Evolutionary conservation across 495 filamentous ascomycete species (phyloP), one percentile per base, ranked within the genome.

Genomic region (Daldinia loculata): DNA sequence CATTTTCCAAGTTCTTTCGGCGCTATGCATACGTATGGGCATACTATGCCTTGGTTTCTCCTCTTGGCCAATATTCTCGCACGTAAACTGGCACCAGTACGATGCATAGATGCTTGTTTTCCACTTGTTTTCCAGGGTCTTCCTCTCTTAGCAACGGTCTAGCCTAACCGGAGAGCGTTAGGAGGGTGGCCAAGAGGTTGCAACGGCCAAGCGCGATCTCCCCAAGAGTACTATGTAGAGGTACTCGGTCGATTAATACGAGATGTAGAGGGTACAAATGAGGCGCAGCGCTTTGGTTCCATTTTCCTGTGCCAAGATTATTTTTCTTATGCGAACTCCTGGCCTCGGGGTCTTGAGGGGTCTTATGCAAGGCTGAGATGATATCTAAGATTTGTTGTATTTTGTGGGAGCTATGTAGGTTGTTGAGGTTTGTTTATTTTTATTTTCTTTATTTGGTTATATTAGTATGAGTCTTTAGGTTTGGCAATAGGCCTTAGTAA

Each of bases 241-340:
- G 69, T 71, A 71, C 69, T 55, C 45, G 59, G 53, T 3, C 29
- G 48, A 29, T 56, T 48, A 63, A 72, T 72, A 72, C 69, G 69
- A 72, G 69, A 72, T 55, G 69, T 64, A 69, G 61, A 69, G 45
- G 38, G 61, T 63, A 63, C 53, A 63, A 30, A 56, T 17, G 67
- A 66, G 61, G 67, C 67, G 67, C 67, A 70, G 67, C 67, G 39
- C 22, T 22, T 61, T 61, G 41, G 34, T 19, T 26, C 56, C 50
- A 50, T 66, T 66, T 51, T 56, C 27, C 56, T 36, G 36, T 30
- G 30, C 34, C 45, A 53, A 43, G 52, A 65, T 26, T 50, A 6
- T 43, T 29, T 7, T 15, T 30, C 6, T 52, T 52, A 51, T 7
- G 19, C 45, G 45, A 50, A 50, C 45, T 26, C 11, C 9, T 22